Evolutionary conservation across 305 asterid species (phyloP).

Genomic region (Fraxinus albicans): DNA sequence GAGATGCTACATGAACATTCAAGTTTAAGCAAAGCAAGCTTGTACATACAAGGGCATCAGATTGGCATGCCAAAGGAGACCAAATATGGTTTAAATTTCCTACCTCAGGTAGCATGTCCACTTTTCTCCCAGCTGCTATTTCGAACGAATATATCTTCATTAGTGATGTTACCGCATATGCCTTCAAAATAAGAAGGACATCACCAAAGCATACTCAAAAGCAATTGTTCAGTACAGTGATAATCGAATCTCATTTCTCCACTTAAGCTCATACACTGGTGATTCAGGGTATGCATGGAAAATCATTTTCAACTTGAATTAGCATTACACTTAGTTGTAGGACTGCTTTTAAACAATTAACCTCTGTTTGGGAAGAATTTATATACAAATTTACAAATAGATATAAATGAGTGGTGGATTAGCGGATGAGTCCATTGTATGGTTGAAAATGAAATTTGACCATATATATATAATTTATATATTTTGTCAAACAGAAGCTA

Average conservation of each 20-base stretch:
- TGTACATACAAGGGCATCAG: neutral
- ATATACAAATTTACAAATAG: neutral
- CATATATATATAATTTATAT: neutral
- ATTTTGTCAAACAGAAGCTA: neutral
- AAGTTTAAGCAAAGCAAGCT: neutral
- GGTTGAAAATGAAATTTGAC: neutral
- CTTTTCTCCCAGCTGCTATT: slow-evolving; percentile 87
- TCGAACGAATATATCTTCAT: slow-evolving; percentile 92
- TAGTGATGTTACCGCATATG: slow-evolving; percentile 84
- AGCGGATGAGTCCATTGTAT: neutral
- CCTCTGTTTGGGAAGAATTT: neutral
- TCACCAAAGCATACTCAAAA: slow-evolving; percentile 8
- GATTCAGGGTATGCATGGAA: neutral
- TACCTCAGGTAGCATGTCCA: slow-evolving; percentile 93
- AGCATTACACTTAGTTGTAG: neutral
- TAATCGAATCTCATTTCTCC: neutral
- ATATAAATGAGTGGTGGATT: neutral
- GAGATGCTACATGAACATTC: neutral
- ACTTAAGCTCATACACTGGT: neutral
- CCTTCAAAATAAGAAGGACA: slow-evolving; percentile 51
- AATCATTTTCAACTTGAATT: neutral
- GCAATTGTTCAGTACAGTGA: slow-evolving; percentile 1
- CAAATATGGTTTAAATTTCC: slow-evolving; percentile 16
- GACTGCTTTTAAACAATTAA: neutral
- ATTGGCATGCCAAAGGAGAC: slow-evolving; percentile 12